phyloP scores from a whole-genome alignment of 2,329 filamentous ascomycete genomes.

The Monilinia fructicola region DNA sequence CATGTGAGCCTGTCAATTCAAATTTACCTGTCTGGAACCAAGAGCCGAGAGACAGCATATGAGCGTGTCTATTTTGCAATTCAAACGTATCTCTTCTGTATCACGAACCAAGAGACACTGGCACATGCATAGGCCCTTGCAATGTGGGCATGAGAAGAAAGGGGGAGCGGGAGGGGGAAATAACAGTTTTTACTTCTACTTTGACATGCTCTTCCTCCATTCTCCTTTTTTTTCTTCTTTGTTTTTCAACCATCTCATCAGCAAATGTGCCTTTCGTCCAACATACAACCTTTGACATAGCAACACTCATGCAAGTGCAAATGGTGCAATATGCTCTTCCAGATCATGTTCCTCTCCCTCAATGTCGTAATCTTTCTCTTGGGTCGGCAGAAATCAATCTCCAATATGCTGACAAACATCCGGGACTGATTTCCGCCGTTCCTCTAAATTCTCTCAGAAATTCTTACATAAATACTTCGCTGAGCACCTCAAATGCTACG shows the following conservation, averaged over 20 bases:
- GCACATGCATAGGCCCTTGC: not conserved
- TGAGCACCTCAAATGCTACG: not conserved
- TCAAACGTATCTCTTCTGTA: not conserved
- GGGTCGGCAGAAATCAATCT: not conserved
- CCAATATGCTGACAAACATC: not conserved
- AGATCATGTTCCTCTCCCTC: not conserved
- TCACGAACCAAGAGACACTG: not conserved
- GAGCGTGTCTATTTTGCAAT: not conserved
- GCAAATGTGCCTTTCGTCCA: not conserved
- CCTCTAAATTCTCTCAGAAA: not conserved
- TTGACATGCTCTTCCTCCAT: not conserved
- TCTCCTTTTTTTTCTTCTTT: not conserved
- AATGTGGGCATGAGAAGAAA: not conserved
- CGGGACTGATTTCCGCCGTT: not conserved
- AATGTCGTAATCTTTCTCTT: not conserved
- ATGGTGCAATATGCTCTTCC: too few relatives aligned
- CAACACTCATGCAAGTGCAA: not conserved
- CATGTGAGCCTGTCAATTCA: not conserved
- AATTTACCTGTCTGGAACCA: not conserved
- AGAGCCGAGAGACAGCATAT: not conserved
- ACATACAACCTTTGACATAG: not conserved
- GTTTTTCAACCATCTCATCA: not conserved
- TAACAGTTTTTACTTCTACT: not conserved
- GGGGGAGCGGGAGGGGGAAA: not conserved
- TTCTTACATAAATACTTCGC: not conserved